Percentiles rank a stretch among this genome's conserved stretches.
phyloP scores from a whole-genome alignment of 106 monocot genomes.

The Dioscorea zingiberensis region DNA sequence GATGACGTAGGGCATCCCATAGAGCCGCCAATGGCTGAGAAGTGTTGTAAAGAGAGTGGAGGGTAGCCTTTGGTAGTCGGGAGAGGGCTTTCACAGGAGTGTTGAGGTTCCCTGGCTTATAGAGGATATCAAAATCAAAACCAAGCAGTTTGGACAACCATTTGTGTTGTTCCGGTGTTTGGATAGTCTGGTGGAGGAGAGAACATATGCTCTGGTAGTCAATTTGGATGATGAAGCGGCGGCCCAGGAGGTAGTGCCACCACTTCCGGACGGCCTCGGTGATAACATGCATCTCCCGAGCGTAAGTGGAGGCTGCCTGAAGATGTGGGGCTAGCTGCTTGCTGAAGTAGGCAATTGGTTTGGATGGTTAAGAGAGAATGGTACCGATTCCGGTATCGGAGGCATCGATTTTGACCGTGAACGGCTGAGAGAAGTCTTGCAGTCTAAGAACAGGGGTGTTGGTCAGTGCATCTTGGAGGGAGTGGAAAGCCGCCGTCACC shows the following conservation, averaged over 20 bases:
- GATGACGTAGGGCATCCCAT: no score
- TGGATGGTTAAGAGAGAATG: not conserved
- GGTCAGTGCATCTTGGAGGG: no score
- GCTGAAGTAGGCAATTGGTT: not conserved
- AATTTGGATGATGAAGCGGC: no score
- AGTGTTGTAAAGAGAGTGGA: no score
- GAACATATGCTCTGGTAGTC: not conserved
- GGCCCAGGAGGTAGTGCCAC: no score
- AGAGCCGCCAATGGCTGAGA: no score
- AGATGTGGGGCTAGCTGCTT: not conserved
- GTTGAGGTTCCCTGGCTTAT: not conserved
- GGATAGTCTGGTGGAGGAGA: not conserved
- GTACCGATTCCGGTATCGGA: not conserved
- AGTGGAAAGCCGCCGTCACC: no score
- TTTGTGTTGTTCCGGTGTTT: not conserved
- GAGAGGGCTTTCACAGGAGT: not conserved
- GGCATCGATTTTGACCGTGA: no score
- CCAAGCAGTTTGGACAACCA: not conserved
- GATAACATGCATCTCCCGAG: not conserved
- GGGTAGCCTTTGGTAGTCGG: no score
- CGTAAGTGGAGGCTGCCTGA: no score
- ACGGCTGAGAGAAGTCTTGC: not conserved
- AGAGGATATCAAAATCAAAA: not conserved
- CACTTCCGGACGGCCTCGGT: no score
- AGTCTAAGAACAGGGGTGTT: not conserved